These are phyloP conservation scores for Annulohypoxylon stygium DNA, from an alignment of 495 filamentous ascomycete genomes.

Conservation along the genomic window DNA sequence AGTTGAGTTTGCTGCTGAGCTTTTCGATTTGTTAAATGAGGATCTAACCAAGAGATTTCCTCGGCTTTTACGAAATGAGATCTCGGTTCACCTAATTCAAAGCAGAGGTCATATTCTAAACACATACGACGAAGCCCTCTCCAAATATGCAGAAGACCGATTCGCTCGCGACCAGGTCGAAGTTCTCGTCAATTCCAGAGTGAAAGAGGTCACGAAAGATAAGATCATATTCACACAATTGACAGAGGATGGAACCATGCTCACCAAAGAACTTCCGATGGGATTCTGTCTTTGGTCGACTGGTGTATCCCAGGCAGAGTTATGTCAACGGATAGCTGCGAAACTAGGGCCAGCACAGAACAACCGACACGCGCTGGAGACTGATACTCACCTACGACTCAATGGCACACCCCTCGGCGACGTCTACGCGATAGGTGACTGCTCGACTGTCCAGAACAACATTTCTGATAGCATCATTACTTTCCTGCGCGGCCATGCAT, in stretches of 20 bases:
- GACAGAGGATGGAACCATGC: constrained; percentile 73
- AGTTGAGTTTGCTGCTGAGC: constrained; percentile 96
- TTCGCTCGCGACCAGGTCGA: constrained; percentile 93
- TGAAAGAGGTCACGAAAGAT: constrained; percentile 86
- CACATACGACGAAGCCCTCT: constrained; percentile 96
- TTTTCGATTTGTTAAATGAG: constrained; percentile 96
- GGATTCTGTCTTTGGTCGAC: constrained; percentile 99
- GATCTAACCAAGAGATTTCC: constrained; percentile 88
- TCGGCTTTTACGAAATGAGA: constrained; percentile 90
- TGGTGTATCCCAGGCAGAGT: constrained; percentile 87
- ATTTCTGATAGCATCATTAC: constrained; percentile 85
- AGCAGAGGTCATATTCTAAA: constrained; percentile 94
- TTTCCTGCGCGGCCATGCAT: constrained; percentile 90
- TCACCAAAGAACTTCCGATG: constrained; percentile 94
- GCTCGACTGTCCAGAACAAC: constrained; percentile 96
- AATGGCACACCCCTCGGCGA: constrained; percentile 93
- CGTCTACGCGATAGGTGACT: constrained; percentile 98
- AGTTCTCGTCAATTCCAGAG: constrained; percentile 89
- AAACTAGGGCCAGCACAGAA: constrained; percentile 80
- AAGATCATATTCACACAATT: constrained; percentile 90
- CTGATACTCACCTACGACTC: constrained; percentile 92
- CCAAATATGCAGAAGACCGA: constrained; percentile 89
- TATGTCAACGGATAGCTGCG: constrained; percentile 78
- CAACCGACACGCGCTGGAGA: constrained; percentile 93
- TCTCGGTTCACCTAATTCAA: constrained; percentile 97